phyloP scores from a whole-genome alignment of 345 rosid species.

The Combretum micranthum region DNA sequence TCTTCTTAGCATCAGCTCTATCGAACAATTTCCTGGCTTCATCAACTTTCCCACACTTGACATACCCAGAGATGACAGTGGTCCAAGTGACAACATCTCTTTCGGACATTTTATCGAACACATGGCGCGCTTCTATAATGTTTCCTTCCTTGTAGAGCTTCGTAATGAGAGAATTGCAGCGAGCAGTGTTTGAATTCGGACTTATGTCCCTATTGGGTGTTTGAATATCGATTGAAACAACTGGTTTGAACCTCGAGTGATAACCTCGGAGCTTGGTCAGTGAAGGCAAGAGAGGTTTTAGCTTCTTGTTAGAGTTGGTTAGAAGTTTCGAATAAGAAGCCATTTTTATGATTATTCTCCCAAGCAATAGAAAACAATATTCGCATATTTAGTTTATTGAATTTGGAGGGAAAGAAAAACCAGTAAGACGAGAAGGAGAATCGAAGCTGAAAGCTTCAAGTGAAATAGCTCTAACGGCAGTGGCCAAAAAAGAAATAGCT shows the following conservation, averaged over 20 bases:
- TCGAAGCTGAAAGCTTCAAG: too few species aligned
- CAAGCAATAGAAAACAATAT: too few species aligned
- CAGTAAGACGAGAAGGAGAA: too few species aligned
- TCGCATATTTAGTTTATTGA: too few species aligned
- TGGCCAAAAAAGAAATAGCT: too few species aligned
- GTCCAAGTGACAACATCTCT: slow-evolving; percentile 72
- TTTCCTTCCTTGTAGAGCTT: slow-evolving; percentile 38
- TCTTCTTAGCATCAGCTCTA: slow-evolving; percentile 41
- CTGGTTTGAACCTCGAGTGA: slow-evolving; percentile 3
- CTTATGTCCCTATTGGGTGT: slow-evolving; percentile 18
- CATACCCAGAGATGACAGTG: slow-evolving; percentile 46
- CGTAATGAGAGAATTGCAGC: slow-evolving; percentile 42
- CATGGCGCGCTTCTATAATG: slow-evolving; percentile 42
- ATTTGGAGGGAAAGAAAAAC: too few species aligned
- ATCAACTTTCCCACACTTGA: slow-evolving; percentile 41
- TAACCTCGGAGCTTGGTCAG: background rate
- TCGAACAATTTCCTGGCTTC: slow-evolving; percentile 59
- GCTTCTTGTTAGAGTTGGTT: too few species aligned
- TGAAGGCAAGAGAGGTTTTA: too few species aligned
- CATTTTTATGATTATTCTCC: too few species aligned
- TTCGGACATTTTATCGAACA: slow-evolving; percentile 55
- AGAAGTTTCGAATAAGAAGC: too few species aligned
- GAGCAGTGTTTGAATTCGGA: slow-evolving; percentile 23
- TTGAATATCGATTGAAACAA: slow-evolving; percentile 3
- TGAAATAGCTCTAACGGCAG: too few species aligned